Percentiles rank a stretch among this genome's conserved stretches.
Conservation (phyloP, 345 rosid genomes). For the Brassica rapa region DNA sequence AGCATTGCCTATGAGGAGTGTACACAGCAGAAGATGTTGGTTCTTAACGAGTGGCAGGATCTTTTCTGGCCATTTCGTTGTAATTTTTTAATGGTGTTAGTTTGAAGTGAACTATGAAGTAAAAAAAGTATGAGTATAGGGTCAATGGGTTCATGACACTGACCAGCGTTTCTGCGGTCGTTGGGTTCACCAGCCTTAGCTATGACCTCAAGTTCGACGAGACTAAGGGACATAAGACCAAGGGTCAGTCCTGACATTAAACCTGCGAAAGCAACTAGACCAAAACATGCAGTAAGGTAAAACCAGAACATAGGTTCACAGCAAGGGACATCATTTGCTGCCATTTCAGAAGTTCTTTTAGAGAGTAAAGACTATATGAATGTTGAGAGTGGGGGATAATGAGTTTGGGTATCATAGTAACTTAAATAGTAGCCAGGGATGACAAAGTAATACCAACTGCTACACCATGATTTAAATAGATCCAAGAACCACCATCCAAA, state of each 20-base stretch:
- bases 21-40: conserved; percentile 78
- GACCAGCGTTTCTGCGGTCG: conserved; percentile 76
- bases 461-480: conserved; percentile 34
- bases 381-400: conserved; percentile 23
- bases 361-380: not conserved
- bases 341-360: conserved; percentile 46
- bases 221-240: conserved; percentile 90
- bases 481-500: conserved; percentile 39
- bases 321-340: conserved; percentile 88
- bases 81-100: not conserved
- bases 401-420: conserved; percentile 15
- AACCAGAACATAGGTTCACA: conserved; percentile 88
- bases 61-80: conserved; percentile 51
- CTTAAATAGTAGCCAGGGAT: conserved; percentile 21
- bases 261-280: conserved; percentile 75
- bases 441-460: conserved; percentile 39
- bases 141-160: not conserved
- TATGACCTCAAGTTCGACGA: conserved; percentile 84
- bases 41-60: conserved; percentile 81
- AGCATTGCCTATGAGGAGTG: conserved; percentile 84
- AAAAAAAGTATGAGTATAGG: not conserved
- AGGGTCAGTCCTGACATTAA: conserved; percentile 90
- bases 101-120: not conserved
- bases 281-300: conserved; percentile 53
- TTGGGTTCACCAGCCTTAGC: conserved; percentile 73